phyloP scores from a whole-genome alignment of 2,329 filamentous ascomycete species.

The Chalaropsis ovoidea region DNA sequence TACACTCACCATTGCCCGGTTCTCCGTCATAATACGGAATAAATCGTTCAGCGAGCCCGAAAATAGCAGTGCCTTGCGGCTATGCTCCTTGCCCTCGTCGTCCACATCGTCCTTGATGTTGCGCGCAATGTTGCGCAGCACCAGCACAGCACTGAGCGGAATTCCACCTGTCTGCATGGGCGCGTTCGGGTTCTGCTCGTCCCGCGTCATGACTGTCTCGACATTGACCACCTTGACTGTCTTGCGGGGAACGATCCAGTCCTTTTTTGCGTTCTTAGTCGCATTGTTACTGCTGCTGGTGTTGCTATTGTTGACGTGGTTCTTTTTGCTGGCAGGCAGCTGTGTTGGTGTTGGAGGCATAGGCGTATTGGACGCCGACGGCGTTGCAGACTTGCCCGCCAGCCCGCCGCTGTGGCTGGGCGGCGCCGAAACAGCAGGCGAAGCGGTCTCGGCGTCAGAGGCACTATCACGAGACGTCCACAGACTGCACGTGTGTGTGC shows the following conservation, averaged over 20 bases:
- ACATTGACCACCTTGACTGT: slow-evolving; percentile 47
- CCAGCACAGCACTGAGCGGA: slow-evolving; percentile 65
- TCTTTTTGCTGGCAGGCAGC: slow-evolving; percentile 14
- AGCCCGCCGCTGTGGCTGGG: background rate
- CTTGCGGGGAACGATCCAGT: slow-evolving; percentile 46
- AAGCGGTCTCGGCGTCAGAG: background rate
- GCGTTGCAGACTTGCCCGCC: background rate
- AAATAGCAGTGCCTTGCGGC: slow-evolving; percentile 56
- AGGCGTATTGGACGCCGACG: slow-evolving; percentile 9
- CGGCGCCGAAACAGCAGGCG: background rate
- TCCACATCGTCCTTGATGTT: slow-evolving; percentile 45
- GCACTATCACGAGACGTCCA: slow-evolving; percentile 13
- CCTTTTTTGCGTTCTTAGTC: slow-evolving; percentile 28
- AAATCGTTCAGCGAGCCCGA: slow-evolving; percentile 53
- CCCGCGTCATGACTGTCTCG: slow-evolving; percentile 46
- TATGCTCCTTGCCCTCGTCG: slow-evolving; percentile 38
- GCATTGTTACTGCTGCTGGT: background rate
- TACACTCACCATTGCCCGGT: slow-evolving; percentile 47
- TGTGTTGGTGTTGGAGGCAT: slow-evolving; percentile 18
- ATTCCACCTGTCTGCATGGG: slow-evolving; percentile 60
- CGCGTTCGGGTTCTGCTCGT: slow-evolving; percentile 49
- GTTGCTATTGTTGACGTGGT: background rate
- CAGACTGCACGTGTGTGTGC: slow-evolving; percentile 51
- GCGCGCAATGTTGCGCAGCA: slow-evolving; percentile 66
- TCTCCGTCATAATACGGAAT: slow-evolving; percentile 61